Percentiles rank a stretch among this genome's conserved stretches.
Evolutionary conservation across 106 monocot species (phyloP).

Genomic region (Vanilla planifolia): DNA sequence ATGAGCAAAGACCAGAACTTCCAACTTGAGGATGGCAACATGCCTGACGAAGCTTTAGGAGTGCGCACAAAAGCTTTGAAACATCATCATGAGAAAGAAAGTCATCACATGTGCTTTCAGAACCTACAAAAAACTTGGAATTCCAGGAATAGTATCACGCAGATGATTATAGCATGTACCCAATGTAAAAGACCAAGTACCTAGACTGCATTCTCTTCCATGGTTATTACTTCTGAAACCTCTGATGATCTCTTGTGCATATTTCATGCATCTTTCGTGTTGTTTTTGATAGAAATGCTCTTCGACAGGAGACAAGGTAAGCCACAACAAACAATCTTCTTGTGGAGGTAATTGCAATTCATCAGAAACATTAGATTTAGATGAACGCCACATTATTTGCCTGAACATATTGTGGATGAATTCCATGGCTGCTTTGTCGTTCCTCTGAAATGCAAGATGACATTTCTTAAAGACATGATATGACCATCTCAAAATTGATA

Average conservation of each 20-base stretch:
- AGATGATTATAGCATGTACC: neutral
- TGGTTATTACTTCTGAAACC: conserved; percentile 38
- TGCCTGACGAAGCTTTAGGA: conserved; percentile 95
- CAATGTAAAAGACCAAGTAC: conserved; percentile 16
- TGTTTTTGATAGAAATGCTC: conserved; percentile 98
- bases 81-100: conserved; percentile 65
- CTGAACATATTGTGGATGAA: conserved; percentile 71
- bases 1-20: conserved; percentile 86
- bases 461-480: conserved; percentile 8
- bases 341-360: conserved; percentile 87
- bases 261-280: conserved; percentile 70
- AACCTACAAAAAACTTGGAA: conserved; percentile 29
- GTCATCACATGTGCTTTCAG: conserved; percentile 23
- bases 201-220: conserved; percentile 17
- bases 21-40: conserved; percentile 99
- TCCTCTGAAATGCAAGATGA: conserved; percentile 37
- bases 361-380: conserved; percentile 81
- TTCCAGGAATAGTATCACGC: neutral
- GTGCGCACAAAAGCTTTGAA: conserved; percentile 62
- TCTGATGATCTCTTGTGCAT: conserved; percentile 68
- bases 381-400: conserved; percentile 97
- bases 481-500: too few relatives aligned
- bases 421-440: conserved; percentile 64
- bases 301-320: conserved; percentile 82
- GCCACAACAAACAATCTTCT: conserved; percentile 68